These are phyloP conservation scores for Boechera divaricarpa DNA, from an alignment of 345 rosid genomes.

Conservation along the genomic window DNA sequence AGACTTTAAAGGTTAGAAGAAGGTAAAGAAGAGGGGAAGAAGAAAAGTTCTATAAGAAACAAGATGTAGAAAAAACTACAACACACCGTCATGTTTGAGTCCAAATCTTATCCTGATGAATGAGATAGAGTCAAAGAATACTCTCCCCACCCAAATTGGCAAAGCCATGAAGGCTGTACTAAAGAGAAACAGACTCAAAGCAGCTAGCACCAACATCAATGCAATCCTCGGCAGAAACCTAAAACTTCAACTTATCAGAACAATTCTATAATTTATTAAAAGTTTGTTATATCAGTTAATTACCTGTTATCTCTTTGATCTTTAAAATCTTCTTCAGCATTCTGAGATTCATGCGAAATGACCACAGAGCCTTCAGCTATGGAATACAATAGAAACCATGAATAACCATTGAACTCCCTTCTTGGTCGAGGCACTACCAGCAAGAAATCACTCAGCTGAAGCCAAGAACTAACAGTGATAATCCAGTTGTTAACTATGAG, in stretches of 20 bases:
- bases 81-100: constrained; percentile 26
- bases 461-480: constrained; percentile 29
- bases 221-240: constrained; percentile 34
- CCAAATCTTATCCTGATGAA: constrained; percentile 1
- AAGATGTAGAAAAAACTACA: background rate
- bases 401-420: background rate
- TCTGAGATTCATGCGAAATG: constrained; percentile 2
- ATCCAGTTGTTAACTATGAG: constrained; percentile 31
- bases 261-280: background rate
- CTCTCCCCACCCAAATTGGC: constrained; percentile 37
- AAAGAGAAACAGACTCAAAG: constrained; percentile 22
- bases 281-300: constrained; percentile 2
- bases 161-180: constrained; percentile 32
- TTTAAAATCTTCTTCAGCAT: constrained; percentile 15
- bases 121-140: background rate
- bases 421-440: constrained; percentile 21
- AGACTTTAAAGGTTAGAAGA: background rate
- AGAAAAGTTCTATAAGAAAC: background rate
- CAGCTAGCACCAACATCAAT: constrained; percentile 34
- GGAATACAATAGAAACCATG: background rate
- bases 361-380: constrained; percentile 33
- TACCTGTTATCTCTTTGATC: constrained; percentile 18
- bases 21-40: background rate
- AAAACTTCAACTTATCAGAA: constrained; percentile 20
- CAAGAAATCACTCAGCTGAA: constrained; percentile 35